Evolutionary conservation across 2,329 filamentous ascomycete genomes (phyloP), one percentile per base, ranked within the genome.

Genomic region (Cercospora beticola): DNA sequence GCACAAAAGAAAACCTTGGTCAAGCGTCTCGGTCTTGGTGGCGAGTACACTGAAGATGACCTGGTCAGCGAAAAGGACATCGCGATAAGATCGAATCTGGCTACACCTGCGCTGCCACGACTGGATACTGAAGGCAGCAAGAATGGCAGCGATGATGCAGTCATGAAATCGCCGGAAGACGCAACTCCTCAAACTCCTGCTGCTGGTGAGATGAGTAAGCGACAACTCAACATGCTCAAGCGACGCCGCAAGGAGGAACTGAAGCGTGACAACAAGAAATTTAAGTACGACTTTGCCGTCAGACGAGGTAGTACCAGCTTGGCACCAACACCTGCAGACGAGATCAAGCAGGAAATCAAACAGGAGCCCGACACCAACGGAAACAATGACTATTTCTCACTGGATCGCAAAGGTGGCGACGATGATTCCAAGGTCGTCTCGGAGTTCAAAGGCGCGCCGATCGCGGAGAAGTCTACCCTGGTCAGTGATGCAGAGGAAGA

Each of bases 161-260:
- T 71, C 6, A 71, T 75, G 66, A 75, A 76, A 31, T 78, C 76
- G 18, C 77, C 77, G 1, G 77, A 78, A 8, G 76, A 78, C 10
- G 58, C 66, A 46, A 67, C 74, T 7, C 72, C 73, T 26, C 75
- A 73, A 46, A 76, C 76, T 4, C 75, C 75, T 26, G 74, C 72
- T n/a, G 76, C 71, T 33, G 77, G 73, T 52, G 85, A 86, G 2
- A 84, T 99, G 62, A 98, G 95, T 82, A 94, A 95, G 69, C 89
- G 95, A 52, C 95, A 99, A 76, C 87, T 97, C 21, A 99, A 99
- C 76, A 92, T 95, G 63, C 83, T 99, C 9, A 98, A 98, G 80
- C 88, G 95, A 54, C 97, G 98, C 78, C 89, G 93, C 54, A 99
- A 98, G 81, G 89, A 91, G 74, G 92, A 96, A 74, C 90, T 93